Base-by-base conservation (phyloP, 2,329 filamentous ascomycete genomes). In the Sclerotinia glacialis region DNA sequence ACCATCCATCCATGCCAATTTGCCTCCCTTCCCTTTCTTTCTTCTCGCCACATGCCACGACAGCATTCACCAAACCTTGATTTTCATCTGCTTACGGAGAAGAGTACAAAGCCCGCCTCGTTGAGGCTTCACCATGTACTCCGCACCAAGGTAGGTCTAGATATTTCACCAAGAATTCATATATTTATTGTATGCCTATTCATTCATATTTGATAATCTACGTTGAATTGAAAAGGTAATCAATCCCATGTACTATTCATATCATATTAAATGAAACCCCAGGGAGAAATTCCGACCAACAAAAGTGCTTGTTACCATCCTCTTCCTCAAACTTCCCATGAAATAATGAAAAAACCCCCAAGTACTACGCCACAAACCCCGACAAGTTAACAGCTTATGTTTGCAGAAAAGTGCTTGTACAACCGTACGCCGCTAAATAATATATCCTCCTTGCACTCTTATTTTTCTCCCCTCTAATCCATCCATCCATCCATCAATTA, bases 281-380 rank as follows among this genome's bases (percentile, higher is more conserved):
- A n/a, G 42, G 37, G 47, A 16, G 42, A 59, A 46, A 47, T n/a
- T 2, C 31, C 23, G 5, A 21, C 42, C 44, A 8, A 16, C 31
- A 21, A 47, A 46, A 31, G 18, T 46, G 40, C 26, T 23, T 60
- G 6, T 12, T 59, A 31, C 55, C 56, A 12, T 14, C 26, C 42
- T 5, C 28, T 23, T 40, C n/a, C n/a, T 40, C 53, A 40, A 56
- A 26, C n/a, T 47, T 21, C 28, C 56, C 56, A 47, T 18, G 21
- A 23, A 23, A 34, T 1, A 18, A 34, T 60, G 42, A 37, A 34
- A 14, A 60, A 59, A 34, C 34, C 8, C 34, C 8, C 8, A 60
- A 11, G 12, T 34, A 60, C 56, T 26, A 47, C 49, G 49, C 65
- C 59, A 37, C 59, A 60, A 64, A 64, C 37, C 59, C 58, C 61